Percentiles rank a stretch among this genome's conserved stretches.
Evolutionary conservation across 2,329 filamentous ascomycete genomes (phyloP).

Genomic region (Clonostachys byssicola): DNA sequence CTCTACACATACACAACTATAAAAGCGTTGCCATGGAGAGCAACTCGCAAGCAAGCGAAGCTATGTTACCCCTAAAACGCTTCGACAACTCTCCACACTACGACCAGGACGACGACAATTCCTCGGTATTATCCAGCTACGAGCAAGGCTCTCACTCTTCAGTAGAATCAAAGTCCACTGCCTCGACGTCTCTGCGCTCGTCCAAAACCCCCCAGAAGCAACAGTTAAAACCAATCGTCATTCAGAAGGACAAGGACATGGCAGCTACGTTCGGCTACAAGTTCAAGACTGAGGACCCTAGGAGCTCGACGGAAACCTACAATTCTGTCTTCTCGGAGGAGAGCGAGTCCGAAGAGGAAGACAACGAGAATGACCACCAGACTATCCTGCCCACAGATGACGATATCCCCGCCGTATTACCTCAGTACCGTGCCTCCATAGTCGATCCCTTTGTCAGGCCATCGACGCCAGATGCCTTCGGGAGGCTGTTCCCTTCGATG

Average conservation of each 20-base stretch:
- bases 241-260: not conserved
- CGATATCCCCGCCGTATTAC: slow-evolving; percentile 45
- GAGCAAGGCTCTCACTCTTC: slow-evolving; percentile 2
- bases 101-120: not conserved
- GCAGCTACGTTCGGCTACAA: slow-evolving; percentile 4
- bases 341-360: slow-evolving; percentile 13
- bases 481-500: slow-evolving; percentile 79
- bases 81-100: not conserved
- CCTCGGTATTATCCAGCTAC: not conserved
- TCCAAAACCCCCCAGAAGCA: not conserved
- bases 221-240: not conserved
- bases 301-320: slow-evolving; percentile 69
- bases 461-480: slow-evolving; percentile 79
- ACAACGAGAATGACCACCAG: slow-evolving; percentile 11
- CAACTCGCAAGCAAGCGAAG: too few species aligned
- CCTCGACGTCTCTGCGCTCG: not conserved
- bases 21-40: too few species aligned
- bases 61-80: not conserved
- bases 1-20: too few species aligned
- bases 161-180: slow-evolving; percentile 1
- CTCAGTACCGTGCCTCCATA: slow-evolving; percentile 56
- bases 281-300: not conserved
- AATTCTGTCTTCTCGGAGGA: slow-evolving; percentile 58
- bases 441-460: slow-evolving; percentile 61
- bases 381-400: slow-evolving; percentile 18